phyloP scores from a whole-genome alignment of 2,329 filamentous ascomycete species.

The Clonostachys solani region DNA sequence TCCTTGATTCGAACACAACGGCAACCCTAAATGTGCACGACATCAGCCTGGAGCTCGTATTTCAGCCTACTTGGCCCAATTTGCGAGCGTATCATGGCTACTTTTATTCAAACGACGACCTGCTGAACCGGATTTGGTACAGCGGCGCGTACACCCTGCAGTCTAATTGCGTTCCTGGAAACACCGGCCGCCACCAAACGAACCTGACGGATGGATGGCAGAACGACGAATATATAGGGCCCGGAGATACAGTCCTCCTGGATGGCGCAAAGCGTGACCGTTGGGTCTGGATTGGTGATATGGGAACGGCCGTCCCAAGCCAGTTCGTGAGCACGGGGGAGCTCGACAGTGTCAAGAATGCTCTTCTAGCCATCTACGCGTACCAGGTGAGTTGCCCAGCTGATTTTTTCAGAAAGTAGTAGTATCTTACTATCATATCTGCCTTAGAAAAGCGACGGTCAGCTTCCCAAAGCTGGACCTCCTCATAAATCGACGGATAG shows the following conservation, averaged over 20 bases:
- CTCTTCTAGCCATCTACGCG: conserved; percentile 40
- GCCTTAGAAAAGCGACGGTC: conserved; percentile 22
- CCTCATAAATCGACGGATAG: conserved; percentile 23
- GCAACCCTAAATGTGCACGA: neutral
- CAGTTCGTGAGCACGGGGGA: conserved; percentile 51
- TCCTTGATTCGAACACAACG: neutral
- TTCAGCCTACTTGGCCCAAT: conserved; percentile 37
- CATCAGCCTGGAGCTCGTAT: conserved; percentile 22
- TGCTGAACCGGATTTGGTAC: conserved; percentile 51
- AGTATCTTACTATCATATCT: neutral
- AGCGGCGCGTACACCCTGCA: conserved; percentile 40
- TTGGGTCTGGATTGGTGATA: conserved; percentile 58
- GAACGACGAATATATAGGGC: conserved; percentile 23
- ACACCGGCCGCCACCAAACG: conserved; percentile 13
- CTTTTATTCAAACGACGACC: conserved; percentile 41
- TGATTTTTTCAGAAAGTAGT: neutral
- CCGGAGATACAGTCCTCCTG: conserved; percentile 19
- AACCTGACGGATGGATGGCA: conserved; percentile 14
- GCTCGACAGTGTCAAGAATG: conserved; percentile 42
- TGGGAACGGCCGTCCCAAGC: conserved; percentile 50
- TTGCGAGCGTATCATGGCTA: conserved; percentile 49
- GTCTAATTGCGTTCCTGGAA: conserved; percentile 12
- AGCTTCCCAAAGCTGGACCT: conserved; percentile 43
- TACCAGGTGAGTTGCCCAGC: conserved; percentile 23
- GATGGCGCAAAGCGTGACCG: conserved; percentile 58